phyloP scores from a whole-genome alignment of 2,329 filamentous ascomycete species.

The Rhinocladiella mackenziei region DNA sequence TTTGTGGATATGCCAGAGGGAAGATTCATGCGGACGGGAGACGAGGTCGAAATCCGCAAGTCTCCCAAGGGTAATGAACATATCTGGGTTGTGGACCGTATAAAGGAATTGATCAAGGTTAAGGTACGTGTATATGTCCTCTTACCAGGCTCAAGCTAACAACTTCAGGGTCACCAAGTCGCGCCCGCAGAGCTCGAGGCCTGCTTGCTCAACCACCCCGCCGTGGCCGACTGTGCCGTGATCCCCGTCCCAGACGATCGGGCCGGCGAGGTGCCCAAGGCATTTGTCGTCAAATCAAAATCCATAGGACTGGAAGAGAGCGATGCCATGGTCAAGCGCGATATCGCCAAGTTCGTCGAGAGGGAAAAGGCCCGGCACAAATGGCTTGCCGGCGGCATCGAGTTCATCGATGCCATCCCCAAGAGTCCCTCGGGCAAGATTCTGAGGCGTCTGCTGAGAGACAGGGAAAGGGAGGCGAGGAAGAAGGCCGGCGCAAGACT shows the following conservation, averaged over 20 bases:
- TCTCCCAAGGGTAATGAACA: conserved; percentile 69
- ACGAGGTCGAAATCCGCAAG: conserved; percentile 69
- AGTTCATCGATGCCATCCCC: conserved; percentile 55
- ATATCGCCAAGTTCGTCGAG: conserved; percentile 57
- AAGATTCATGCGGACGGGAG: conserved; percentile 77
- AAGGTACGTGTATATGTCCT: conserved; percentile 52
- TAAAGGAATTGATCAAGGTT: conserved; percentile 74
- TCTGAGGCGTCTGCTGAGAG: conserved; percentile 61
- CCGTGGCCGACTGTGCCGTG: conserved; percentile 74
- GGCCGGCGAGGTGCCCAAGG: conserved; percentile 61
- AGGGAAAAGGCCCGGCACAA: conserved; percentile 60
- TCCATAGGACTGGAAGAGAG: conserved; percentile 50
- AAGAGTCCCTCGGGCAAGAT: conserved; percentile 64
- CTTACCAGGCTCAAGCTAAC: conserved; percentile 1
- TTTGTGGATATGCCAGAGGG: conserved; percentile 61
- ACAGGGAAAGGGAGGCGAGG: conserved; percentile 67
- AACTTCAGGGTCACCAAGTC: conserved; percentile 67
- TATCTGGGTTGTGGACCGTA: conserved; percentile 65
- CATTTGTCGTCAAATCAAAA: conserved; percentile 58
- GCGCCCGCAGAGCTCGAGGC: conserved; percentile 79
- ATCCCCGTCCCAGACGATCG: conserved; percentile 65
- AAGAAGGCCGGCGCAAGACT: conserved; percentile 63
- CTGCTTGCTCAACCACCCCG: conserved; percentile 68
- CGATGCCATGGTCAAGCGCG: conserved; percentile 47
- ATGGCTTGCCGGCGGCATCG: conserved; percentile 58